Evolutionary conservation across 2,329 filamentous ascomycete species (phyloP), one percentile per base, ranked within the genome.

Genomic region (Colletotrichum acutatum): DNA sequence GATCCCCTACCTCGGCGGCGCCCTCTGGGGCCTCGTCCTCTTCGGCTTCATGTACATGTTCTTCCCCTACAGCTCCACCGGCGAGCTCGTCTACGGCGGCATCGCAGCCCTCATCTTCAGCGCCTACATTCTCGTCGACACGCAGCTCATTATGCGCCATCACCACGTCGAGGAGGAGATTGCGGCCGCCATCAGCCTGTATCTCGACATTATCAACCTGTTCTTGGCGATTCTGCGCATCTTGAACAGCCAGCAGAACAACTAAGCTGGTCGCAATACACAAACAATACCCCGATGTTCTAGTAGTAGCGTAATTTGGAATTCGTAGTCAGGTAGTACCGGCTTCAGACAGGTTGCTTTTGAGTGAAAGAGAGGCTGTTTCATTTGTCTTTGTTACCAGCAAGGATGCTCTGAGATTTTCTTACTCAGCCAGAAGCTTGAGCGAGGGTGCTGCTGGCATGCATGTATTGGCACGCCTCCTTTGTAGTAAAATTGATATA

Each of bases 101-200:
- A 84, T 95, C 16, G 90, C 91, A 0, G 96, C 97, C 3, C 85
- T 99, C 58, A 90, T 99, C 80, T 99, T 99, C 87, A 95, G 93
- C 61, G 96, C 88, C 8, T 99, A 99, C 84, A 97, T 99, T 74
- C 88, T 99, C 59, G 94, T 98, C 59, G 97, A 99, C 81, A 99
- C 97, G 0, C 97, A 99, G 87, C 86, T 99, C 78, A 91, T 99
- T 74, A 93, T 99, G 90, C 91, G 95, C 79, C 94, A 98, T 83
- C 97, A 98, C 84, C 96, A 98, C 80, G 95, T 98, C 65, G 97
- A 99, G 85, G 96, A 98, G 89, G 95, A 98, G 87, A 98, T 98
- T 81, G 95, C 95, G 7, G 96, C 96, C 62, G 92, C 94, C 11
- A 98, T 99, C 83, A 97, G 94, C 80, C 89, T 99, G 61, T 99